A percentile compares a stretch with the other conserved stretches of the same genome.
Conservation (phyloP, 2,329 filamentous ascomycete species). For the Byssothecium circinans region DNA sequence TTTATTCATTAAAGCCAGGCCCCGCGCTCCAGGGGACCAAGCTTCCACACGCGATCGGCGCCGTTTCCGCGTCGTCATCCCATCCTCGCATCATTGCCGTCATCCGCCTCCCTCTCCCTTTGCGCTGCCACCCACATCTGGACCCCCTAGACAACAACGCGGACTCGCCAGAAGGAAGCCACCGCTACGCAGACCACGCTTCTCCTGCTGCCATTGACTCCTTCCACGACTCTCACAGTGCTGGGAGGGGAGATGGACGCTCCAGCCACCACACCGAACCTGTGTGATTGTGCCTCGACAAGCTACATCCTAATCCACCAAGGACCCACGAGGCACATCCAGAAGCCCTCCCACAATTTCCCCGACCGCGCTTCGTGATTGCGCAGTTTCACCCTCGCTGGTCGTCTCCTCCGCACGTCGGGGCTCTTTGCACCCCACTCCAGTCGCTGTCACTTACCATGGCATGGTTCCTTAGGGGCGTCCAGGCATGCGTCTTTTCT, state of each 20-base stretch:
- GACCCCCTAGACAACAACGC: not conserved
- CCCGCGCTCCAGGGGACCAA: not conserved
- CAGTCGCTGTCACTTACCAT: constrained; percentile 21
- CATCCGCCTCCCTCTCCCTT: not conserved
- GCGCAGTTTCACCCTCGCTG: constrained; percentile 5
- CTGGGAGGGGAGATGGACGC: constrained; percentile 15
- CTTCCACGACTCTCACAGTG: not conserved
- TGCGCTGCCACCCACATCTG: not conserved
- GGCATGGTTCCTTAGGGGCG: constrained; percentile 49
- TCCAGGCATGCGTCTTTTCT: constrained; percentile 79
- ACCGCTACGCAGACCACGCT: too few species aligned
- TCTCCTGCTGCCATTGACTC: too few species aligned
- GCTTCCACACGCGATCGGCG: not conserved
- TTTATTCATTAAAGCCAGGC: not conserved
- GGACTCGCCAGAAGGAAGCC: not conserved
- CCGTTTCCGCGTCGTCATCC: constrained; percentile 2
- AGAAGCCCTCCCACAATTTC: too few species aligned
- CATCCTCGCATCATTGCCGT: not conserved
- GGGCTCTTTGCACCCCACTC: too few species aligned
- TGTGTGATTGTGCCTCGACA: constrained; percentile 22
- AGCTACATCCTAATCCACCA: constrained; percentile 7
- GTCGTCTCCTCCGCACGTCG: constrained; percentile 1
- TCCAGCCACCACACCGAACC: constrained; percentile 21
- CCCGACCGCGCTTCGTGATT: not conserved
- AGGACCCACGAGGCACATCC: too few species aligned